Base-by-base conservation (phyloP, 2,329 filamentous ascomycete genomes). In the Allantophomopsis cytisporea region DNA sequence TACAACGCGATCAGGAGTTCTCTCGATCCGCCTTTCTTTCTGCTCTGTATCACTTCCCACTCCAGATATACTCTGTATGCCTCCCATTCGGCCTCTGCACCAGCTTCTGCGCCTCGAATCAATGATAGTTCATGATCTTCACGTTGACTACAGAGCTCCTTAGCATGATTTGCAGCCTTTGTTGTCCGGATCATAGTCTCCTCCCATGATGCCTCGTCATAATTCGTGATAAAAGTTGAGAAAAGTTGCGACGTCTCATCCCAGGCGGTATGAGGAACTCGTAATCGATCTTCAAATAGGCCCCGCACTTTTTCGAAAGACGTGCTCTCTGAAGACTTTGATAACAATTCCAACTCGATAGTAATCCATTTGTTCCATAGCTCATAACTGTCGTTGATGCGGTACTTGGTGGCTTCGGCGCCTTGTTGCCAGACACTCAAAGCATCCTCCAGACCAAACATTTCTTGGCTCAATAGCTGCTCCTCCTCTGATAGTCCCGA, bases 311-410 rank as follows among this genome's bases (percentile, higher is more conserved):
- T 73, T 44, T 73, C 69, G 13, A 84, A 65, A 56, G 72, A 65
- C 53, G 73, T 61, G 50, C 69, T 52, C 47, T 73, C 70, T 49
- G 64, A 58, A 39, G 69, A 62, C 60, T 64, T 65, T 18, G 64
- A 68, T 15, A 88, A 68, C 47, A 83, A 72, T 47, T 83, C 73
- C 55, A 81, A 67, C 54, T 87, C 69, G 36, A 86, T 70, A 39
- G 78, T 74, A 34, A 85, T 68, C 70, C 83, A 89, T 46, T 79
- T 76, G 53, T 88, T 74, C 84, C 84, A 93, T 10, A 91, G 69
- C 41, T 76, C 60, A 54, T 87, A 79, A 53, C 84, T 89, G 55
- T 87, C 82, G 53, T 73, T 73, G 42, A 91, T 64, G 44, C 83
- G 80, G 58, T 80, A 84, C 53, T 79, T 75, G 39, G 83, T 83